phyloP scores from a whole-genome alignment of 345 rosid genomes.

The thale cress (Arabidopsis thaliana) region DNA sequence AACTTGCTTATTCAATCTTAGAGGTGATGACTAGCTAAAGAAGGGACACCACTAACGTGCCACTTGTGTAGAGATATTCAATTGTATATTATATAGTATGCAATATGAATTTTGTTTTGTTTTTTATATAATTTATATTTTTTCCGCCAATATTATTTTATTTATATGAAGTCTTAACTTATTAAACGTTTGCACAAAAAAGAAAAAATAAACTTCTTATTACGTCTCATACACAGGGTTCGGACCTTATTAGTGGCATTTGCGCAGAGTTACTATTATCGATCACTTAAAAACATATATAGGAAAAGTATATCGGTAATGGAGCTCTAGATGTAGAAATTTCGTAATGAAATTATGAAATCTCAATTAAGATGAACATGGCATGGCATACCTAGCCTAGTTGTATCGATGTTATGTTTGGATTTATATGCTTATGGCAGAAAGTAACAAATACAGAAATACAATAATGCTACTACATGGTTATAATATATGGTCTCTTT shows the following conservation, averaged over 20 bases:
- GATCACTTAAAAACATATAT: background rate
- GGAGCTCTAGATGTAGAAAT: background rate
- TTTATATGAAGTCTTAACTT: background rate
- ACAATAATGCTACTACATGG: conserved; percentile 23
- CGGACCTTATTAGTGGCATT: background rate
- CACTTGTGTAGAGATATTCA: conserved; percentile 39
- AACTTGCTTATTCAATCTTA: conserved; percentile 43
- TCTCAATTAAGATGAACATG: conserved; percentile 8
- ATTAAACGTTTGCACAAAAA: no score
- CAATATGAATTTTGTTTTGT: background rate
- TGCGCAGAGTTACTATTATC: background rate
- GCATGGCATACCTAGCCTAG: background rate
- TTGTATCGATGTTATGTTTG: conserved; percentile 28
- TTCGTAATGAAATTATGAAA: background rate
- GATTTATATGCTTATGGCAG: conserved; percentile 21
- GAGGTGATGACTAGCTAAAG: conserved; percentile 43
- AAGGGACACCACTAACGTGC: conserved; percentile 48
- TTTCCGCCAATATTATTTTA: background rate
- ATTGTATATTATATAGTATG: background rate
- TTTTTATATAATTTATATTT: background rate
- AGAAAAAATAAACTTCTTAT: no score
- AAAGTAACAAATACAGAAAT: conserved; percentile 8
- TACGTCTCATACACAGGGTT: background rate
- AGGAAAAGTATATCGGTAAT: background rate
- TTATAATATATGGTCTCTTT: conserved; percentile 13